Evolutionary conservation across 345 rosid genomes (phyloP).

Genomic region (Eucalyptus cladocalyx): DNA sequence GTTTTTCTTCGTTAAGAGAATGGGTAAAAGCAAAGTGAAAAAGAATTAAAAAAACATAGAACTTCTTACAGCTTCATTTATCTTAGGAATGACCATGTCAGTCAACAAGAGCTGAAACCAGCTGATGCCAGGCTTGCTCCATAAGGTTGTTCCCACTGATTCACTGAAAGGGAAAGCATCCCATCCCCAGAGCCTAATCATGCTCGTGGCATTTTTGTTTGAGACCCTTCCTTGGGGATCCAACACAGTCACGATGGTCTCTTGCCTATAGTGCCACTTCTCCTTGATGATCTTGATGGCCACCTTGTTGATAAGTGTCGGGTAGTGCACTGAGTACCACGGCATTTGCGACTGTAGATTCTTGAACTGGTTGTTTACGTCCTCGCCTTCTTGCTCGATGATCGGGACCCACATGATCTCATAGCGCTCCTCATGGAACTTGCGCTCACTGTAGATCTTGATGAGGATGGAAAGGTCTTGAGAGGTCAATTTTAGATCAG

Average conservation of each 20-base stretch:
- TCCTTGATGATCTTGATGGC: slow-evolving; percentile 4
- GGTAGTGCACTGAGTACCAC: slow-evolving; percentile 2
- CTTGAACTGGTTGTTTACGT: background rate
- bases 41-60: background rate
- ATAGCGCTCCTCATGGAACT: background rate
- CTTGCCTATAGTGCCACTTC: slow-evolving; percentile 3
- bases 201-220: background rate
- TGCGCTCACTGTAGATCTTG: slow-evolving; percentile 1
- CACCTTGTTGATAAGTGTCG: background rate
- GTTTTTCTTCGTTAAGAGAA: background rate
- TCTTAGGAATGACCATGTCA: background rate
- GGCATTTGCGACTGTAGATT: background rate
- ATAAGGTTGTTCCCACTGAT: background rate
- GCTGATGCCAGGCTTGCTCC: background rate
- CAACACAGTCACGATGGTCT: background rate
- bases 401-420: slow-evolving; percentile 16
- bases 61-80: background rate
- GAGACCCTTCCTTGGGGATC: slow-evolving; percentile 1
- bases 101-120: background rate
- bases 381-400: background rate
- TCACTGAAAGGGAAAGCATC: slow-evolving; percentile 8
- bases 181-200: slow-evolving; percentile 6
- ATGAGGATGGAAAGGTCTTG: slow-evolving; percentile 5
- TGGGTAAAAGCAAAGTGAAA: background rate
- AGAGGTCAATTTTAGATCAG: slow-evolving; percentile 3